Base-by-base conservation (phyloP, 768 basidiomycete genomes). In the Collybiopsis confluens region DNA sequence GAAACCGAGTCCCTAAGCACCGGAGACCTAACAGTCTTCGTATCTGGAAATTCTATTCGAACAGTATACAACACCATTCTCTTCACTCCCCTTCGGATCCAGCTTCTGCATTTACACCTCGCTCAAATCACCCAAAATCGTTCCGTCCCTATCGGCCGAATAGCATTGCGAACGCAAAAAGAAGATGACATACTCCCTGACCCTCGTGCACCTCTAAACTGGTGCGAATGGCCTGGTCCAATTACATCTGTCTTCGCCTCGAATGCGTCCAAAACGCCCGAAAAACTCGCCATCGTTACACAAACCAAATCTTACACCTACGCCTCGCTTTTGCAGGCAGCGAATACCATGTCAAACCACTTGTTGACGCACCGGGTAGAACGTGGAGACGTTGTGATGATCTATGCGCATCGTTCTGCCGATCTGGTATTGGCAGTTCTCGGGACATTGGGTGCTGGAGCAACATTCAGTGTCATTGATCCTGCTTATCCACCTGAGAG, bases 191-290 rank as follows among this genome's bases (percentile, higher is more conserved):
- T 76, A 45, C 78, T 99, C 3, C 97, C 97, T 0, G 79, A 89
- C 63, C 93, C 96, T 2, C 83, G 81, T 10, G 87, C 83, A 15
- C 88, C 98, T 67, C 80, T 99, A 33, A 82, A 97, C 61, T 99
- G 97, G 96, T 96, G 92, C 68, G 95, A 88, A 48, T 99, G 88
- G 83, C 92, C 94, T 67, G 97, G 96, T 28, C 91, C 96, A 6
- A 98, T 99, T 64, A 92, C 96, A 13, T 90, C 96, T 65, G 82
- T 98, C 21, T 98, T 99, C 70, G 89, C 92, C 9, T 72, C 74
- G 35, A 98, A 99, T 70, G 97, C 97, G 2, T 74, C 78, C 10
- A 69, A 73, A 54, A 81, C 82, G 69, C 95, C 96, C 0, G 86
- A 92, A 27, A 75, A 86, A n/a, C 74, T 88, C 4, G 98, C 96